phyloP scores from a whole-genome alignment of 176 grass and related monocot genomes.

The Triticum turgidum region DNA sequence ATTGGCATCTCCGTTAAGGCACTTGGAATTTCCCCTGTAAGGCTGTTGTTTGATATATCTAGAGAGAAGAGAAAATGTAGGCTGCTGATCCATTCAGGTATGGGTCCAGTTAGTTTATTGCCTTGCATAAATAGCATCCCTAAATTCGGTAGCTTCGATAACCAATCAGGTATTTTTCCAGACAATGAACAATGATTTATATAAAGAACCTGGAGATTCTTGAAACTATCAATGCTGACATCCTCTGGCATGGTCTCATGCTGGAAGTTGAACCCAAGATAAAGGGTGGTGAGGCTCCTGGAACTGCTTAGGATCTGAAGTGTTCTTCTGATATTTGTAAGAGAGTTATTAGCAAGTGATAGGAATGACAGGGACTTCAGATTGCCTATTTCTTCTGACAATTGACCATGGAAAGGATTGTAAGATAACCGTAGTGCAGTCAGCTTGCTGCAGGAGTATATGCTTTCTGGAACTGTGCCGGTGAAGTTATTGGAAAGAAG shows the following conservation, averaged over 20 bases:
- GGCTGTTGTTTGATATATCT: constrained; percentile 35
- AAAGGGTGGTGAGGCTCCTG: constrained; percentile 30
- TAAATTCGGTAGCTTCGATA: constrained; percentile 30
- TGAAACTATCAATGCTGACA: constrained; percentile 4
- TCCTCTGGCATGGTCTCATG: constrained; percentile 34
- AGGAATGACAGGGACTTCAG: constrained; percentile 30
- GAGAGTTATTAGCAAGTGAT: constrained; percentile 11
- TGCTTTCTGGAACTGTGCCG: constrained; percentile 40
- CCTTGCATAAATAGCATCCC: neutral
- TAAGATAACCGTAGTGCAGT: constrained; percentile 25
- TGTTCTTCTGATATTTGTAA: constrained; percentile 37
- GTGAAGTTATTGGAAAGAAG: constrained; percentile 27
- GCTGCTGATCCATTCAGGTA: constrained; percentile 36
- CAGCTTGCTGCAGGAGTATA: constrained; percentile 42
- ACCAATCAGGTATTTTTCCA: constrained; percentile 43
- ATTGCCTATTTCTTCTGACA: constrained; percentile 23
- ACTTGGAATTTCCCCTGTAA: constrained; percentile 30
- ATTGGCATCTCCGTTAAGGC: constrained; percentile 29
- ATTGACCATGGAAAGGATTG: constrained; percentile 22
- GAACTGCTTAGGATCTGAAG: constrained; percentile 29
- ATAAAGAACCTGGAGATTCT: constrained; percentile 39
- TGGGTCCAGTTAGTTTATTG: constrained; percentile 32
- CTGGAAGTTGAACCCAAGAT: constrained; percentile 16
- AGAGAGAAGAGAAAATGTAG: constrained; percentile 32
- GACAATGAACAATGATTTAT: constrained; percentile 20